Evolutionary conservation across 1,284 basidiomycete species (phyloP).

Genomic region (Papiliotrema laurentii): DNA sequence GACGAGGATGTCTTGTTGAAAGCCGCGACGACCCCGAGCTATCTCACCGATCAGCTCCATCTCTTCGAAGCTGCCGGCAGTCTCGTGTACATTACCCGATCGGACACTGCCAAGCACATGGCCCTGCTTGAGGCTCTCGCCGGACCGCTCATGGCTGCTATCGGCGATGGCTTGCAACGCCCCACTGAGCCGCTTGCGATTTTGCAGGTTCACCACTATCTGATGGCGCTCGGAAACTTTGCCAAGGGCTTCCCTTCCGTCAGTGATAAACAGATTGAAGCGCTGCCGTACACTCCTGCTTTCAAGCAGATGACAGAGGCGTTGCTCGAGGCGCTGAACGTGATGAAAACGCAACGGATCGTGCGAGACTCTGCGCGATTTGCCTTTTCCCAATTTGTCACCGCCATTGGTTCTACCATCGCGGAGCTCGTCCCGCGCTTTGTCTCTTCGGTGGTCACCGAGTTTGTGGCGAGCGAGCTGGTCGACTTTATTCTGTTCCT

Average conservation of each 20-base stretch:
- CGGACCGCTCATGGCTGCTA: conserved; percentile 72
- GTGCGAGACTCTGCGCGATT: conserved; percentile 92
- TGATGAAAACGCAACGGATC: conserved; percentile 80
- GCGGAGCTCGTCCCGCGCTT: conserved; percentile 52
- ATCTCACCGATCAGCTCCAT: conserved; percentile 90
- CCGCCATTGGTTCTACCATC: conserved; percentile 72
- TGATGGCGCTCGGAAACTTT: conserved; percentile 91
- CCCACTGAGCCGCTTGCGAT: conserved; percentile 56
- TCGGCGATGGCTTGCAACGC: conserved; percentile 62
- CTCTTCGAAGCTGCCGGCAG: conserved; percentile 90
- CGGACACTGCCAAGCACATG: conserved; percentile 65
- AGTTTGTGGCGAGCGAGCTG: conserved; percentile 88
- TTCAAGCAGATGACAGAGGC: conserved; percentile 86
- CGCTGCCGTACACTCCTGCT: conserved; percentile 70
- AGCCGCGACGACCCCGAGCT: conserved; percentile 60
- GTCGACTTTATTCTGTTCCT: conserved; percentile 96
- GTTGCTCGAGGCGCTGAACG: conserved; percentile 79
- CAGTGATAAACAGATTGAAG: conserved; percentile 63
- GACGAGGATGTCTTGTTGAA: conserved; percentile 64
- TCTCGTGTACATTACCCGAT: conserved; percentile 67
- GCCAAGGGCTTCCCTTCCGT: conserved; percentile 96
- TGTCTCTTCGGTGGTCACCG: conserved; percentile 80
- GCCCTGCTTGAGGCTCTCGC: conserved; percentile 70
- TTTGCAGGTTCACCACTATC: conserved; percentile 87
- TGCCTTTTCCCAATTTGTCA: conserved; percentile 89